Percentiles rank a stretch among this genome's conserved stretches.
These are phyloP conservation scores for Boletus reticuloceps DNA, from an alignment of 768 basidiomycete species.

Conservation along the genomic window DNA sequence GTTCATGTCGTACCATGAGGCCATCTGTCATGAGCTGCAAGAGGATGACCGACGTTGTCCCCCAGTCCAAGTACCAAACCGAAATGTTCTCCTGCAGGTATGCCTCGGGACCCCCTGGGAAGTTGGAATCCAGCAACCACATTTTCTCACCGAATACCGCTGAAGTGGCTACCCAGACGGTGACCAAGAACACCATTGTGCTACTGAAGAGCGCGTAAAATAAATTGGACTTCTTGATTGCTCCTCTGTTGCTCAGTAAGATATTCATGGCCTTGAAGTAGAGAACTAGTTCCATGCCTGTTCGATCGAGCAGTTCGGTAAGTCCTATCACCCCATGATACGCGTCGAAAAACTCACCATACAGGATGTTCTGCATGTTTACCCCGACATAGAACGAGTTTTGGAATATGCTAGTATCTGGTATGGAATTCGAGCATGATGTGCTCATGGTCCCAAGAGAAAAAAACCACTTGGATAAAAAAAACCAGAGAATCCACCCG, in stretches of 20 bases:
- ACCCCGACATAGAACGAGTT: slow-evolving; percentile 13
- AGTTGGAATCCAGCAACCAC: slow-evolving; percentile 35
- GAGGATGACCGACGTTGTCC: slow-evolving; percentile 21
- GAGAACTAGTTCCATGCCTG: slow-evolving; percentile 23
- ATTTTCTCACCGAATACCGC: slow-evolving; percentile 29
- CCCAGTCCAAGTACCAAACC: slow-evolving; percentile 29
- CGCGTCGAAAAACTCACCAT: slow-evolving; percentile 14
- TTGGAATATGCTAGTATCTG: slow-evolving; percentile 4
- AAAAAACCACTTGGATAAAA: too few species aligned
- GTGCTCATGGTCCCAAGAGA: too few species aligned
- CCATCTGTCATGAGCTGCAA: slow-evolving; percentile 38
- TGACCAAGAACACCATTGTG: slow-evolving; percentile 26
- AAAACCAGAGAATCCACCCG: too few species aligned
- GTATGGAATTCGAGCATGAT: background rate
- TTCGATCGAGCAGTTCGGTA: background rate
- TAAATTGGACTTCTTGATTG: slow-evolving; percentile 4
- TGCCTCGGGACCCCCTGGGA: slow-evolving; percentile 34
- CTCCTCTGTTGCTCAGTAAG: slow-evolving; percentile 2
- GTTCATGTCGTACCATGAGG: slow-evolving; percentile 16
- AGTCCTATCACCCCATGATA: background rate
- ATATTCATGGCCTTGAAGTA: slow-evolving; percentile 22
- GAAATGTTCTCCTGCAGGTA: slow-evolving; percentile 28
- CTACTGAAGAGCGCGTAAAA: slow-evolving; percentile 27
- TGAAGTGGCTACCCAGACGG: slow-evolving; percentile 26
- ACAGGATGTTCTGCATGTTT: slow-evolving; percentile 18